Base-by-base conservation (phyloP, 805 yeast species). In the Pichia sporocuriosa region DNA sequence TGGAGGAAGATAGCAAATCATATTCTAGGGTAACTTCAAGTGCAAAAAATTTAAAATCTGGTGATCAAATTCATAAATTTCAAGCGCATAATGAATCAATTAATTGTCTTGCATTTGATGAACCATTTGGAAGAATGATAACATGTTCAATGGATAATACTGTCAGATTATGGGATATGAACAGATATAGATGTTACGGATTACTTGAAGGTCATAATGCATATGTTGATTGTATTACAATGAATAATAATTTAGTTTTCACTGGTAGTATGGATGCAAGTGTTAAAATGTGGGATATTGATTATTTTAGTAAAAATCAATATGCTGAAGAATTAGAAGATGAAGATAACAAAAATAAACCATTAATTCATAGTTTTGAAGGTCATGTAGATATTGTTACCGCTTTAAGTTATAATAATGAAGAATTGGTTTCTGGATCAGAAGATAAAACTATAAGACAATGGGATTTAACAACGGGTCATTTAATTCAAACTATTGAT, bases 151-250 rank as follows among this genome's bases (percentile, higher is more conserved):
- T 77, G 51, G 95, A 87, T 57, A 84, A 81, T 56, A 75, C 83
- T 0, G 81, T 87, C 4, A 72, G 81, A 48, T 83, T 88, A 4
- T 88, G 96, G 96, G 95, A 88, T 64, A 60, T 83, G 51, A 73
- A 81, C 29, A 67, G 73, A 23, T 72, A 76, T 10, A 67, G 66
- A 44, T 70, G 73, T 37, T 53, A 64, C 21, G 79, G 79, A 2
- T 54, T 66, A 25, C 63, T 82, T 37, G 73, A 67, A 40, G 88
- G 88, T 16, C 90, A 83, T 54, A 44, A 55, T 35, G 76, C 84
- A 0, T 62, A 76, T 6, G 81, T 82, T 6, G 66, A 64, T 35
- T 77, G 83, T 49, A 61, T 82, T 60, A 80, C 77, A 51, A 66
- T 79, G 68, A 72, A 74, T 32, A 31, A 42, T 8, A 59, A 67